Evolutionary conservation across 164 flowering plant genomes (phyloP).

Genomic region (Santalum album): DNA sequence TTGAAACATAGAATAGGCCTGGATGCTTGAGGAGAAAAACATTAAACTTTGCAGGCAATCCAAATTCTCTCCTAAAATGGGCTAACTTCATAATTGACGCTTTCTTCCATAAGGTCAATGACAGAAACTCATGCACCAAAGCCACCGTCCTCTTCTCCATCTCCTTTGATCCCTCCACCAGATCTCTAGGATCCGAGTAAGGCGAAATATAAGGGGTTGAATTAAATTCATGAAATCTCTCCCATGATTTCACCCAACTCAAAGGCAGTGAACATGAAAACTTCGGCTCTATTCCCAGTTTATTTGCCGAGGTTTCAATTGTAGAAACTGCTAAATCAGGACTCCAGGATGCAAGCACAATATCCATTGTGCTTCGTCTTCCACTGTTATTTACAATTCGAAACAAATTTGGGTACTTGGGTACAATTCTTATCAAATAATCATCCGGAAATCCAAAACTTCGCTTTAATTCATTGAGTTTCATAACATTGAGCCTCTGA

Average conservation of each 20-base stretch:
- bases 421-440: conserved; percentile 62
- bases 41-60: conserved; percentile 62
- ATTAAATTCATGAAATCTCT: conserved; percentile 67
- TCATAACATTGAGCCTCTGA: conserved; percentile 60
- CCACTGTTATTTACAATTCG: conserved; percentile 54
- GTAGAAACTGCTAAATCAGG: conserved; percentile 59
- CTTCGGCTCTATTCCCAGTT: conserved; percentile 35
- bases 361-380: conserved; percentile 66
- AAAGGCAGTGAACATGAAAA: conserved; percentile 68
- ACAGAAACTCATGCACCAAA: conserved; percentile 77
- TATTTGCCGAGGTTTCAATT: conserved; percentile 40
- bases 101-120: conserved; percentile 88
- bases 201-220: conserved; percentile 77
- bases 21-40: conserved; percentile 71
- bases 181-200: conserved; percentile 28
- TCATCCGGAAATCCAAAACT: conserved; percentile 88
- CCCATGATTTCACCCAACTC: conserved; percentile 70
- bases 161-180: conserved; percentile 60
- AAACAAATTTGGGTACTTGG: conserved; percentile 68
- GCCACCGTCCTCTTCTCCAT: conserved; percentile 81
- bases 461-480: conserved; percentile 66
- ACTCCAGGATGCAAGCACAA: conserved; percentile 67
- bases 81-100: conserved; percentile 65
- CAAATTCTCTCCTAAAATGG: conserved; percentile 76
- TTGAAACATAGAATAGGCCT: conserved; percentile 87